Evolutionary conservation across 164 flowering plant genomes (phyloP), one percentile per base, ranked within the genome.

Genomic region (Warburgia ugandensis): DNA sequence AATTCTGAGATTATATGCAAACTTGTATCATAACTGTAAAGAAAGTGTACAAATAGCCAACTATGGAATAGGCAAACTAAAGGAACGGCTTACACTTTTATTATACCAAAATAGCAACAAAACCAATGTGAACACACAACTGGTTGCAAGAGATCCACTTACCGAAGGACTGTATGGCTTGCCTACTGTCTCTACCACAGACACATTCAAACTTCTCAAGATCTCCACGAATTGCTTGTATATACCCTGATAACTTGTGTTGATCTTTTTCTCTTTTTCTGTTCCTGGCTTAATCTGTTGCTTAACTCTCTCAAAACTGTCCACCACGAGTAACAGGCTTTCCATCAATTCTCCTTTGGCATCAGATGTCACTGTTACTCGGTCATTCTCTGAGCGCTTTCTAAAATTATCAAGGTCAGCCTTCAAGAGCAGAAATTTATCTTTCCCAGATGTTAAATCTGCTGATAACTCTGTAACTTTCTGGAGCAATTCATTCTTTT

Each of bases 321-420:
- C 97, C 57, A 89, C 87, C 79, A 92, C 65, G 2, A 83, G 79
- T 62, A 92, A 69, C 52, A 92, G 94, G 63, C 83, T 77, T 67
- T 84, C 84, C 35, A 92, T 72, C 11, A 92, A 75, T 45, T 84
- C 91, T 50, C 79, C 79, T 50, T 79, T 77, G 12, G 85, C 86
- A 73, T 82, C 63, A 56, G 72, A 70, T 43, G 76, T 74, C 58
- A 73, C 44, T 2, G 63, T 75, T 35, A 74, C 63, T 25, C 65
- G 78, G 52, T 92, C 96, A 58, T 86, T 89, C 46, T 92, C 92
- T 1, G 77, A 52, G 29, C 86, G 74, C 68, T 82, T 89, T 57
- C 99, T 82, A 58, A 64, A 80, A 61, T 89, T 92, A 27, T 92
- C 97, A 72, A 92, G 89, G 74, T 92, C 94, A 22, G 99, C 99